Base-by-base conservation (phyloP, 192 early-diverging fungal genomes). In the Entomortierella chlamydospora region DNA sequence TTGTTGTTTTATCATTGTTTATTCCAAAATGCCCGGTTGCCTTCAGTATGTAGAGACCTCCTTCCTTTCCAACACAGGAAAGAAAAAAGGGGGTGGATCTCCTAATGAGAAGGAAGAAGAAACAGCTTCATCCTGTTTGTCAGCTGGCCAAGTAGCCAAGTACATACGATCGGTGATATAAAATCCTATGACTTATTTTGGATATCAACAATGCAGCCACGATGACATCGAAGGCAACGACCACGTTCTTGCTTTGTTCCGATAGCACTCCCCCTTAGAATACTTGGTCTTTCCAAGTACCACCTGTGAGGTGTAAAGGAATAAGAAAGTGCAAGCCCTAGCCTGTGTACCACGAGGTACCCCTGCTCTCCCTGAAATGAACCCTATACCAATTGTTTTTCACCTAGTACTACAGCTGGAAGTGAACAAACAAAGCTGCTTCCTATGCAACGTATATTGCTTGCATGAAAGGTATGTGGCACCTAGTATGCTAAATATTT, bases 381-480 rank as follows among this genome's bases (percentile, higher is more conserved):
- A 57, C 56, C 18, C 31, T n/a, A 8, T 54, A 17, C 11, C 26
- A 13, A 9, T 25, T 54, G 52, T 54, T 47, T 47, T 47, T 15
- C 45, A 12, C 2, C 15, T 47, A 20, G 5, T 12, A 20, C 20
- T 15, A 11, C 20, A 47, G 20, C n/a, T 20, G 15, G 5, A 47
- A 12, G 20, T 20, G 20, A 47, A 54, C 23, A 54, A 54, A 28
- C n/a, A 54, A 28, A 20, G 45, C 20, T 12, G 45, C 34, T n/a
- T 41, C 6, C 39, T 4, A 59, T 59, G 57, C 57, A 59, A 59
- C 57, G 39, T 59, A 59, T 59, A 59, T 59, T 59, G 39, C 57
- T 42, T 59, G 57, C 57, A 59, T 59, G 39, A 59, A 6, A 39
- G 39, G 20, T 37, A 37, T 37, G 34, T 37, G 34, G 34, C 10